Base-by-base conservation (phyloP, 1,284 basidiomycete genomes). In the Phlebopus sp. region DNA sequence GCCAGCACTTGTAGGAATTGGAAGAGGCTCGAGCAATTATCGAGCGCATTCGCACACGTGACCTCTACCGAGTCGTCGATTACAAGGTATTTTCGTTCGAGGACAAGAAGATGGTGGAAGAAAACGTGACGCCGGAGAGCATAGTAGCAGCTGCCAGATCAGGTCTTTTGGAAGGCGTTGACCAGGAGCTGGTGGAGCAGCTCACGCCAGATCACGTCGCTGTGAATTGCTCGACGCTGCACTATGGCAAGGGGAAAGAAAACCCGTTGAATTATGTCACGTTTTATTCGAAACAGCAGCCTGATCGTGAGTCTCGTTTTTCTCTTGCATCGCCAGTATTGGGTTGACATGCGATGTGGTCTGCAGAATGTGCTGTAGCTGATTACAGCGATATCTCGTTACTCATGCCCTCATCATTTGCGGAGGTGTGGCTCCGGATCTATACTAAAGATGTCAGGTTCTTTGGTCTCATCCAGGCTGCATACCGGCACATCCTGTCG, bases 271-370 rank as follows among this genome's bases (percentile, higher is more conserved):
- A 84, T 37, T 73, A 67, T 23, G 78, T 89, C 47, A 78, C 73
- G 57, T 91, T 90, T 58, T 91, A 89, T 58, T 81, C 82, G 0
- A 90, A 90, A 64, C 68, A 71, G n/a, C 70, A 76, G 23, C 78
- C 77, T 0, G 63, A 82, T 51, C 55, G 86, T 87, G 55, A 50
- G 77, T 25, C 10, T 49, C 31, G 21, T 27, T 19, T 37, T 35
- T 41, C 36, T 15, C n/a, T 41, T 31, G 14, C 40, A 30, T 31
- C 17, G 36, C 25, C 34, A 29, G 39, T n/a, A n/a, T n/a, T n/a
- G 7, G 30, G 17, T 32, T 13, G 17, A 19, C 25, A 44, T 44
- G 36, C 5, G 17, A 40, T 40, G 37, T 46, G 10, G 38, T 55
- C 17, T 27, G 5, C 45, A 84, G 82, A 57, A 27, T 71, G 72